A percentile compares a stretch with the other conserved stretches of the same genome.
Conservation (phyloP, 768 basidiomycete genomes). For the Lactifluus piperatus region DNA sequence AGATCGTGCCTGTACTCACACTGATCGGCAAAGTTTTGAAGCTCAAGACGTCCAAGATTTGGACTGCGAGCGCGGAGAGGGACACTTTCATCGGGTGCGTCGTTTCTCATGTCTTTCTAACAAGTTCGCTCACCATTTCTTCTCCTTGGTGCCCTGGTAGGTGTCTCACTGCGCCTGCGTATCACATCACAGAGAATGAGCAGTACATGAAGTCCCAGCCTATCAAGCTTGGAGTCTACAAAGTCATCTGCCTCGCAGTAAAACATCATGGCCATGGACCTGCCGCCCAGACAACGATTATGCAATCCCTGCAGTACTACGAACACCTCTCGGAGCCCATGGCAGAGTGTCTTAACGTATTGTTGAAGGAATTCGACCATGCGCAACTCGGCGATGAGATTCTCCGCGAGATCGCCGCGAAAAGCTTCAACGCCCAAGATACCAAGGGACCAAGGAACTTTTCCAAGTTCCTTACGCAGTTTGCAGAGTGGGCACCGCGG, state of each 20-base stretch:
- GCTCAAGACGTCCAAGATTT: slow-evolving; percentile 68
- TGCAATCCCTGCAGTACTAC: slow-evolving; percentile 86
- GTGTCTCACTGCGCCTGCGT: slow-evolving; percentile 82
- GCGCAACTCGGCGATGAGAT: slow-evolving; percentile 87
- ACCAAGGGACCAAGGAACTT: slow-evolving; percentile 82
- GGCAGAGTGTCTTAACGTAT: slow-evolving; percentile 77
- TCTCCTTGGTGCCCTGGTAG: slow-evolving; percentile 30
- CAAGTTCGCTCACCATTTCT: slow-evolving; percentile 3
- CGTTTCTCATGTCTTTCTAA: not conserved
- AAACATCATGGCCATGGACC: slow-evolving; percentile 83
- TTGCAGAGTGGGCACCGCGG: slow-evolving; percentile 72
- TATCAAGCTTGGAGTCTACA: slow-evolving; percentile 71
- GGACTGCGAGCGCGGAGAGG: slow-evolving; percentile 80
- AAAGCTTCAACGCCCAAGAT: slow-evolving; percentile 71
- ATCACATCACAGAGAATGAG: slow-evolving; percentile 80
- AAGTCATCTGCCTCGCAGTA: slow-evolving; percentile 84
- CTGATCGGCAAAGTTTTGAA: slow-evolving; percentile 67
- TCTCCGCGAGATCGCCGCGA: slow-evolving; percentile 76
- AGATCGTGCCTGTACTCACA: slow-evolving; percentile 60
- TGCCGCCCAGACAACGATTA: slow-evolving; percentile 81
- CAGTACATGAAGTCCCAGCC: slow-evolving; percentile 73
- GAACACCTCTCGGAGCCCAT: slow-evolving; percentile 92
- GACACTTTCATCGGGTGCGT: slow-evolving; percentile 81
- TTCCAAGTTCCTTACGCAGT: slow-evolving; percentile 72
- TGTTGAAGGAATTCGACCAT: slow-evolving; percentile 83